Evolutionary conservation across 768 basidiomycete genomes (phyloP).

Genomic region (Mycena filopes): DNA sequence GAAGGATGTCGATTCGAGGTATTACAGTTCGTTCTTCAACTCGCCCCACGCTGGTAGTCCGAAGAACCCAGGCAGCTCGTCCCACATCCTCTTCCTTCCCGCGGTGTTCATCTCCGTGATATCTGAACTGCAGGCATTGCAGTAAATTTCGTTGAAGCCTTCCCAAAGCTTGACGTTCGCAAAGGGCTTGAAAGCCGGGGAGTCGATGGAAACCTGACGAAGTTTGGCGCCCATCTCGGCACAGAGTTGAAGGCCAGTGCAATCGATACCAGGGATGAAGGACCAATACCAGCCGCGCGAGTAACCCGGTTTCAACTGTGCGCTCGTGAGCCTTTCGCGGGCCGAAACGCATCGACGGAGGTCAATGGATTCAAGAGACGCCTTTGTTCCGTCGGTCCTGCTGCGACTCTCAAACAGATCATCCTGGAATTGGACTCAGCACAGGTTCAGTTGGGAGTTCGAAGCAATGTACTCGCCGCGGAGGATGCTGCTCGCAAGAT

Average conservation of each 20-base stretch:
- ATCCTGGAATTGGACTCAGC: not conserved
- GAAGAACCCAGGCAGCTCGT: conserved; percentile 6
- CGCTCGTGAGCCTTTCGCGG: not conserved
- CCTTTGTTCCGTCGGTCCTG: not conserved
- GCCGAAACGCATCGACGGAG: not conserved
- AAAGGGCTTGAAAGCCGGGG: no score
- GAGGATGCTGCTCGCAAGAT: not conserved
- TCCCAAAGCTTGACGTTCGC: no score
- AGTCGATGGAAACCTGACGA: no score
- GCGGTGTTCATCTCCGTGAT: not conserved
- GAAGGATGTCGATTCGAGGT: no score
- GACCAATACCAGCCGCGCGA: not conserved
- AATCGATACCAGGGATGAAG: no score
- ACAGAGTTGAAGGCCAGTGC: no score
- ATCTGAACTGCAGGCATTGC: no score
- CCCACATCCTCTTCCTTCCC: conserved; percentile 8
- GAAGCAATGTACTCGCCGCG: not conserved
- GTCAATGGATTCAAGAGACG: not conserved
- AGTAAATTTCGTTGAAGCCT: no score
- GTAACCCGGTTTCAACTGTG: not conserved
- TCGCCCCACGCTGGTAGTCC: conserved; percentile 7
- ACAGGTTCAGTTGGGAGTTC: no score
- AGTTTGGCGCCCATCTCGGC: no score
- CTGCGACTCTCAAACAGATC: not conserved
- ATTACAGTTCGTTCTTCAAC: conserved; percentile 13